Conservation (phyloP, 2,329 filamentous ascomycete genomes). For the Fusarium transvaalense region DNA sequence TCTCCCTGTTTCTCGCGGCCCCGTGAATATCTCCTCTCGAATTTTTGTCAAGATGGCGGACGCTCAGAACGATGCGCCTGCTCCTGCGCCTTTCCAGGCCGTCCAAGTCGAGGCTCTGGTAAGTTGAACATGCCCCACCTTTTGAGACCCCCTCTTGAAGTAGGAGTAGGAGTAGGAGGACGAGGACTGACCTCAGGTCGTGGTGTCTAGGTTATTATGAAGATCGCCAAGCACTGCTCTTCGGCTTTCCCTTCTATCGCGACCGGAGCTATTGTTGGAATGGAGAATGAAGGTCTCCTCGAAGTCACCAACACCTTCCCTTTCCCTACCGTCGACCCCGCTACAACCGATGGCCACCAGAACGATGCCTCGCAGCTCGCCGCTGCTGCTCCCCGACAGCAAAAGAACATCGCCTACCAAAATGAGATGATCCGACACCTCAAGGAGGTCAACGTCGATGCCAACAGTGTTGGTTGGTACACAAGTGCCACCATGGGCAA, state of each 20-base stretch:
- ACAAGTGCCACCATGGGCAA: slow-evolving; percentile 99
- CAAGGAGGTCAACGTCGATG: slow-evolving; percentile 97
- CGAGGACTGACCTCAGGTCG: slow-evolving; percentile 36
- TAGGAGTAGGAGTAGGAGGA: slow-evolving; percentile 39
- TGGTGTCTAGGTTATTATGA: slow-evolving; percentile 83
- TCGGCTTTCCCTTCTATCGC: slow-evolving; percentile 88
- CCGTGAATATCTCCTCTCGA: slow-evolving; percentile 43
- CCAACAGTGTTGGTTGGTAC: slow-evolving; percentile 98
- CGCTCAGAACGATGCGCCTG: slow-evolving; percentile 65
- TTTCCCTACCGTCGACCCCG: slow-evolving; percentile 85
- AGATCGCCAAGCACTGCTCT: slow-evolving; percentile 96
- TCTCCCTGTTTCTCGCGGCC: slow-evolving; percentile 42
- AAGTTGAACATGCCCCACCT: slow-evolving; percentile 60
- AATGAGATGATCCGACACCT: slow-evolving; percentile 97
- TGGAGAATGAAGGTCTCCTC: slow-evolving; percentile 85
- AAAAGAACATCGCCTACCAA: slow-evolving; percentile 89
- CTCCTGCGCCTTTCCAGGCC: slow-evolving; percentile 75
- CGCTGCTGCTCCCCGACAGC: slow-evolving; percentile 89
- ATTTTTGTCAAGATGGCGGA: slow-evolving; percentile 67
- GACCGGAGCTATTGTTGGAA: slow-evolving; percentile 91
- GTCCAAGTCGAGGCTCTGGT: slow-evolving; percentile 97
- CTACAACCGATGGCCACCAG: slow-evolving; percentile 77
- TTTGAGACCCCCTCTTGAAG: slow-evolving; percentile 43
- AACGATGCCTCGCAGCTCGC: slow-evolving; percentile 81
- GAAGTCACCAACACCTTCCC: slow-evolving; percentile 96